Evolutionary conservation across 2,329 filamentous ascomycete genomes (phyloP), one percentile per base, ranked within the genome.

Genomic region (Neofusicoccum laricinum): DNA sequence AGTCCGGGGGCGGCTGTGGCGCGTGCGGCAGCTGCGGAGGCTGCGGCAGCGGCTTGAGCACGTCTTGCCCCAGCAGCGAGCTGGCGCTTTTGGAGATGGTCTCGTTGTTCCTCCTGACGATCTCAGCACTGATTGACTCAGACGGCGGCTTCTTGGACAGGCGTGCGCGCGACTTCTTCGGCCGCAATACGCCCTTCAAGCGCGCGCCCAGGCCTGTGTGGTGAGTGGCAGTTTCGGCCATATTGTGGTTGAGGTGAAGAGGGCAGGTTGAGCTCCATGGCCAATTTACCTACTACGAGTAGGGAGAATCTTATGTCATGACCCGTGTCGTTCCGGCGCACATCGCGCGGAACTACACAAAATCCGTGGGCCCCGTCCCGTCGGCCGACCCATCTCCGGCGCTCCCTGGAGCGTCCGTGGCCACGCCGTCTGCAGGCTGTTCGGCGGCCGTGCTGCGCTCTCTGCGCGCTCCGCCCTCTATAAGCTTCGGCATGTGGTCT

Each of bases 221-320:
- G 12, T 51, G 61, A 32, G 49, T n/a, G 11, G 61, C 61, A 53
- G 49, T 53, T 36, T 55, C 61, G 40, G 61, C 49, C 61, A 63
- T 63, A 10, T 25, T 43, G 30, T 15, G 48, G 48, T 51, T 34
- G n/a, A 46, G 61, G n/a, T 55, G 61, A 46, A 17, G 61, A 55
- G 7, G 49, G 25, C 17, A 46, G 34, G 49, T 32, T 21, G 59
- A 43, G 46, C 34, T 61, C 45, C 58, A 61, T 51, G 48, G 41
- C 32, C 11, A 36, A 25, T 55, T 19, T 53, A 25, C 38, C 36
- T 43, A 34, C 14, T 19, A 36, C 41, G 14, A 15, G 59, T 53
- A 63, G 48, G 61, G 48, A 53, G 61, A 45, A 49, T 43, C 38
- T 63, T 63, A 63, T 63, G 61, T 63, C 61, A 63, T 62, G 21